Evolutionary conservation across 345 rosid species (phyloP), one percentile per base, ranked within the genome.

Genomic region (Euphorbia lathyris): DNA sequence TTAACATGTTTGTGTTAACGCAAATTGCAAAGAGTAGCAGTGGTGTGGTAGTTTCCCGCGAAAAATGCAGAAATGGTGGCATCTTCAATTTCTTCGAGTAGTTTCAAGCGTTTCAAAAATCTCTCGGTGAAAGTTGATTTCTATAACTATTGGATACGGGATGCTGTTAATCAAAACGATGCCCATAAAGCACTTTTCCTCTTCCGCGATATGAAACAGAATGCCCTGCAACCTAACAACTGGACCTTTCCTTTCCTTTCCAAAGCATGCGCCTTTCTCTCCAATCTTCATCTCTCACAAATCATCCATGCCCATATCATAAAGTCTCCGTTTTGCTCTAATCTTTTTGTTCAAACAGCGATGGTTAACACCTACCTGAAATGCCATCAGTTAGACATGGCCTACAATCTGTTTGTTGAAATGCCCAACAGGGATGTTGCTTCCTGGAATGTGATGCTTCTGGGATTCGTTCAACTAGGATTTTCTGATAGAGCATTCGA

Each of bases 361-460:
- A 43, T 78, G 67, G 78, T 85, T 12, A 85, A 81, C 34, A 78
- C 77, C 86, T 85, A 85, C 7, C 29, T 72, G 0, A 89, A 87
- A 81, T 83, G 86, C 32, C 60, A 36, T 68, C 60, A 50, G 47
- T 7, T 85, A 9, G 80, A 74, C 22, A 59, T 26, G 26, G 91
- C 91, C 0, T 65, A 27, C 57, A 73, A 74, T 3, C 29, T 82
- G 83, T 89, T 89, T 30, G 91, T 72, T 4, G 56, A 45, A 81
- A 89, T 89, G 89, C 83, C 81, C 42, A 55, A 72, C 0, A 86
- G 87, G 71, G 94, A 86, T 48, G 78, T 65, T 25, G 78, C 88
- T 2, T 74, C 90, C 20, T 86, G 94, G 89, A 88, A 89, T 72
- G 90, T 75, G 9, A 80, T 86, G 85, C 72, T 89, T 48, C 40